Evolutionary conservation across 2,329 filamentous ascomycete species (phyloP), one percentile per base, ranked within the genome.

Genomic region (Neonectria ditissima): DNA sequence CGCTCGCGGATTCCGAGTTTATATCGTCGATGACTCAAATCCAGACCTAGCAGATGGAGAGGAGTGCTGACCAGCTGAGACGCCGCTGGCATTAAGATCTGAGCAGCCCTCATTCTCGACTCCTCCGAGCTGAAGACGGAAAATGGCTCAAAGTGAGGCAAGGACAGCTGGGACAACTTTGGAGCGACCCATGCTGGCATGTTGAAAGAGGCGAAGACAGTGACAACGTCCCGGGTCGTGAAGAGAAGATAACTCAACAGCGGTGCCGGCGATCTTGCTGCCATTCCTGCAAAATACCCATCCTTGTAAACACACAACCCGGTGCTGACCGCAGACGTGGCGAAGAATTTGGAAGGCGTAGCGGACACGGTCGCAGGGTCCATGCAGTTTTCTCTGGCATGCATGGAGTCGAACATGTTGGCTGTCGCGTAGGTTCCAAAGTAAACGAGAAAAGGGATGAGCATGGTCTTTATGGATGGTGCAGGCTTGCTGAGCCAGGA

Each of bases 361-460:
- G 70, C 58, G 50, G 69, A 73, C 8, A 70, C 62, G 2, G 69
- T 55, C 44, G 16, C 66, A 48, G 5, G 67, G 67, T 10, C 72
- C 55, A 54, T 53, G 65, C 30, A 62, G 62, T 56, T 69, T 59
- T 20, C 62, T 53, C 67, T 60, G 2, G 70, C 67, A 13, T 73
- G 62, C 28, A 73, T 65, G 4, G 70, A 69, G 26, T 73, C 71
- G 41, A 73, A 72, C 43, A 72, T 55, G 55, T 73, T 73, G 47
- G 71, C 69, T 0, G 71, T 73, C 2, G 71, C 71, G 28, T 72
- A 73, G 26, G 71, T 73, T 47, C 71, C 71, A 43, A 73, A 73
- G 44, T 73, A 73, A 53, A 73, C 71, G 9, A 73, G 69, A 20
- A 72, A 70, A 0, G 71, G 71, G 28, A 73, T 60, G 34, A 72